Evolutionary conservation across 441 rosid species (phyloP), one percentile per base, ranked within the genome.

Genomic region (Aquilaria agallochum): DNA sequence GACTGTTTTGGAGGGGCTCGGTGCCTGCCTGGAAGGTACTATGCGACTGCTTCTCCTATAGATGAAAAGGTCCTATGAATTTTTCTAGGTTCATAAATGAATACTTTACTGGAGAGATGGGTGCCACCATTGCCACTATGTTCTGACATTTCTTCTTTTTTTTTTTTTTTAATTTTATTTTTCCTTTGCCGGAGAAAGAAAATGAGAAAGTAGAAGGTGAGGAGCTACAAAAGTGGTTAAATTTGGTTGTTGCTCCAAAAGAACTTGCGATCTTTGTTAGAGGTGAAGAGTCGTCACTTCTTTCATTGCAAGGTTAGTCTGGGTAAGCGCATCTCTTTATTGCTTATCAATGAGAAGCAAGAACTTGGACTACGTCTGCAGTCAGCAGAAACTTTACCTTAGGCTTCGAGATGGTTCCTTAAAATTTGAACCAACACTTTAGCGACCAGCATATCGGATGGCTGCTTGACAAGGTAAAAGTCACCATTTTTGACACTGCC

Each of bases 151-250:
- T 33, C 27, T 36, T 10, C 34, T 50, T 55, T 69, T 69, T 68
- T 77, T 67, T 81, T 81, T 5, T 36, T 36, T 36, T 36, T 34
- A 6, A 3, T 36, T 36, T 36, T 36, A 8, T 36, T 36, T 36
- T 8, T 36, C 42, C 42, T 36, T 2, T 4, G 7, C 5, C 5
- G 5, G 42, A 8, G 7, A 36, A 36, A 95, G 99, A 82, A 61
- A 81, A 79, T 58, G 99, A 95, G 82, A 95, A 92, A 79, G 89
- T 92, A 32, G 97, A 92, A 76, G 99, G 99, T 49, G 96, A 90
- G 72, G 96, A 88, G 73, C 70, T 95, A 71, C 87, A 83, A 51
- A 68, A 84, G 68, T 95, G 95, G 97, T 78, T 95, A 76, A 85
- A 77, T 63, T 63, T 81, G 80, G 96, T 95, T 65, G 97, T 88